phyloP scores from a whole-genome alignment of 176 grass and related monocot genomes.

The Elaeis guineensis region DNA sequence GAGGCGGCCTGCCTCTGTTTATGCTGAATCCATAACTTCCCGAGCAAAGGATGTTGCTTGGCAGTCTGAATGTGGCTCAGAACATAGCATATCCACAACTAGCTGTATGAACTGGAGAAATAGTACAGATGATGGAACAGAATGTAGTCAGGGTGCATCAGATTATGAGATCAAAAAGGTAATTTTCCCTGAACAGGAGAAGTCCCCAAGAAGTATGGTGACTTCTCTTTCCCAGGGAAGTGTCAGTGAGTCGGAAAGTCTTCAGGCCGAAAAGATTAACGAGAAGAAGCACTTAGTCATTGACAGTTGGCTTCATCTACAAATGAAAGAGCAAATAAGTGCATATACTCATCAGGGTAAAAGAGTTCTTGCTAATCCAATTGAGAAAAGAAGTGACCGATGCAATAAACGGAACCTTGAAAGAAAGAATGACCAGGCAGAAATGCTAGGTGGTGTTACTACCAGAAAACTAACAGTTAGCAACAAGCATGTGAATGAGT shows the following conservation, averaged over 20 bases:
- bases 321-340: conserved; percentile 39
- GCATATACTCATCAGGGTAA: conserved; percentile 33
- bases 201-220: conserved; percentile 26
- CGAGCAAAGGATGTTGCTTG: conserved; percentile 41
- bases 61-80: conserved; percentile 71
- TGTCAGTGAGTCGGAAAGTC: conserved; percentile 22
- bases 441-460: not conserved
- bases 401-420: not conserved
- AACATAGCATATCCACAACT: conserved; percentile 65
- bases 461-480: not conserved
- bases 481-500: too few relatives aligned
- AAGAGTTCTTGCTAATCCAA: conserved; percentile 34
- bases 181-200: conserved; percentile 69
- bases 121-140: conserved; percentile 36
- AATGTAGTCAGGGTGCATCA: conserved; percentile 50
- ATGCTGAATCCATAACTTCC: conserved; percentile 72
- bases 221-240: conserved; percentile 32
- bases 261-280: conserved; percentile 26
- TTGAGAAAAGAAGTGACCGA: not conserved
- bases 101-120: conserved; percentile 39
- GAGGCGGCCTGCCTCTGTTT: conserved; percentile 66
- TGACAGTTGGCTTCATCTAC: conserved; percentile 60
- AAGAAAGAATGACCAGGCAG: conserved; percentile 1
- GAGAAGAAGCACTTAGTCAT: conserved; percentile 35
- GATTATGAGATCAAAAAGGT: conserved; percentile 72